Percentiles rank a stretch among this genome's conserved stretches.
phyloP scores from a whole-genome alignment of 805 yeast genomes.

The Wickerhamomyces silvicola region DNA sequence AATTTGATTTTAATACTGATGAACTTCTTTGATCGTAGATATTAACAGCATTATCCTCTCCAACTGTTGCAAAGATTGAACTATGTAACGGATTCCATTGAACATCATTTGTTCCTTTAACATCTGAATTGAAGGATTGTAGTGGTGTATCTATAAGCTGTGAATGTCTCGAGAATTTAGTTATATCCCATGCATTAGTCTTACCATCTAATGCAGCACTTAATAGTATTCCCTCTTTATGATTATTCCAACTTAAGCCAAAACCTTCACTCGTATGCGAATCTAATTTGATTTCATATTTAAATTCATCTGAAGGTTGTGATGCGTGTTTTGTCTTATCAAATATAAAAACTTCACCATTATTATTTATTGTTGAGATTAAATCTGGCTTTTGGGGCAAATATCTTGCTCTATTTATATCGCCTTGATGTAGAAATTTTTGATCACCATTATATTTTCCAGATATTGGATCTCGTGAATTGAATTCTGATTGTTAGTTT shows the following conservation, averaged over 20 bases:
- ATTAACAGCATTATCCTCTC: conserved; percentile 51
- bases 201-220: conserved; percentile 61
- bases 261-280: conserved; percentile 49
- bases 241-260: conserved; percentile 71
- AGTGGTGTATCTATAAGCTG: conserved; percentile 15
- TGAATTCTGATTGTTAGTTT: conserved; percentile 20
- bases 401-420: conserved; percentile 63
- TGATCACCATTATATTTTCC: conserved; percentile 41
- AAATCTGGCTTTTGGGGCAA: conserved; percentile 87
- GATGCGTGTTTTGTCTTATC: conserved; percentile 80
- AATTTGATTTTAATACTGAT: conserved; percentile 5
- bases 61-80: conserved; percentile 54
- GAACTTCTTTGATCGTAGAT: conserved; percentile 47
- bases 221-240: conserved; percentile 50
- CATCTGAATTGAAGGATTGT: conserved; percentile 26
- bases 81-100: conserved; percentile 63
- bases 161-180: conserved; percentile 27
- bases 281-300: conserved; percentile 46
- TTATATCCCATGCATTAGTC: conserved; percentile 64
- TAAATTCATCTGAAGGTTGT: conserved; percentile 29
- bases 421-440: conserved; percentile 61
- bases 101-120: conserved; percentile 60
- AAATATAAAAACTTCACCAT: conserved; percentile 60
- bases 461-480: conserved; percentile 23
- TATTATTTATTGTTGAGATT: conserved; percentile 61